A percentile compares a stretch with the other conserved stretches of the same genome.
Evolutionary conservation across 768 basidiomycete species (phyloP).

Genomic region (Boletellus sp.): DNA sequence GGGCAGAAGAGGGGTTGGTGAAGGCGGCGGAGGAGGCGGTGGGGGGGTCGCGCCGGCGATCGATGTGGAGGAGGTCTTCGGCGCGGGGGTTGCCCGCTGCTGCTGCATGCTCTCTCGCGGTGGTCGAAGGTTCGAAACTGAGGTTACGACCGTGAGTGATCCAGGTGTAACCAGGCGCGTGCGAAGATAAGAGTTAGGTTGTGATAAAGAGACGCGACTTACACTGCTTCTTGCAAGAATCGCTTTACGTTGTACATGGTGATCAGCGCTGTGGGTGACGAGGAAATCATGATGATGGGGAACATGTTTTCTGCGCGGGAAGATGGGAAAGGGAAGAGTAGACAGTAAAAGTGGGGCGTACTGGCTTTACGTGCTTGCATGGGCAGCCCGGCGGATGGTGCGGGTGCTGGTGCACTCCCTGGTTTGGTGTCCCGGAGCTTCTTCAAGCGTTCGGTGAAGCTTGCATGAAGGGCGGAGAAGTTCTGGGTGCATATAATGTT

Average conservation of each 20-base stretch:
- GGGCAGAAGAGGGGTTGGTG: conserved; percentile 5
- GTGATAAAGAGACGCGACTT: conserved; percentile 21
- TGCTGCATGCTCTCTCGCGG: conserved; percentile 64
- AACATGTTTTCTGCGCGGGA: conserved; percentile 57
- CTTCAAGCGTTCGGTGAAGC: conserved; percentile 76
- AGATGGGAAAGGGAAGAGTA: too few species aligned
- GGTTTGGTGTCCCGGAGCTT: conserved; percentile 66
- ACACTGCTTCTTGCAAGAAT: conserved; percentile 89
- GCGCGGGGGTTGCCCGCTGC: conserved; percentile 68
- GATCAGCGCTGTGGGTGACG: conserved; percentile 86
- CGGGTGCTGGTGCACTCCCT: conserved; percentile 38
- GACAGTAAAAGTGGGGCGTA: conserved; percentile 31
- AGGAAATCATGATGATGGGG: conserved; percentile 97
- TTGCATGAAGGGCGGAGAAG: conserved; percentile 63
- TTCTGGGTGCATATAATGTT: conserved; percentile 50
- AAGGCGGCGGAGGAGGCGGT: conserved; percentile 23
- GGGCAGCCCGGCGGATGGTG: conserved; percentile 34
- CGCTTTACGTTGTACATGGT: conserved; percentile 97
- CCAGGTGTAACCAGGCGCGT: background rate
- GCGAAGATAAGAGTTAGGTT: background rate
- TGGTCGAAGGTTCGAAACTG: conserved; percentile 73
- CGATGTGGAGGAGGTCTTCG: conserved; percentile 85
- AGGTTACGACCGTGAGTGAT: background rate
- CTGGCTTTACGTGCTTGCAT: conserved; percentile 67
- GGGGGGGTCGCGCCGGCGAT: conserved; percentile 66